Conservation (phyloP, 169 alveolate species). For the Perkinsus chesapeaki region DNA sequence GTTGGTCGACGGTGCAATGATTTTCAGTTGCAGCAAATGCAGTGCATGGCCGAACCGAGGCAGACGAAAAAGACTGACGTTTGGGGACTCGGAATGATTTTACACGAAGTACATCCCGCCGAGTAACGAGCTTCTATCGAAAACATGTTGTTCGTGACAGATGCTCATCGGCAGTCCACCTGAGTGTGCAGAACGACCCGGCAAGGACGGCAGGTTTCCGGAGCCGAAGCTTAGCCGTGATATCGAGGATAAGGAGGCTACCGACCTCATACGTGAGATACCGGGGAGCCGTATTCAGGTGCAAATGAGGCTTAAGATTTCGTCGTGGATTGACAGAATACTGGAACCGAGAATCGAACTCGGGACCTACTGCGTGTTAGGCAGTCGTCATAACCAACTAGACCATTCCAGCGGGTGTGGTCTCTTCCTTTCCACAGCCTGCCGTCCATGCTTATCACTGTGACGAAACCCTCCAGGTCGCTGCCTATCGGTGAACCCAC, state of each 20-base stretch:
- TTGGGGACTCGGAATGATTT: not conserved
- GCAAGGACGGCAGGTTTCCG: not conserved
- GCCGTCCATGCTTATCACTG: not conserved
- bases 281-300: not conserved
- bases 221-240: not conserved
- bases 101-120: not conserved
- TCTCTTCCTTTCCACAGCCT: not conserved
- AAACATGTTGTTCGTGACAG: not conserved
- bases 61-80: not conserved
- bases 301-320: not conserved
- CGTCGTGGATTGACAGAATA: not conserved
- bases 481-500: not conserved
- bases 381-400: not conserved
- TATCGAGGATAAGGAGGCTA: not conserved
- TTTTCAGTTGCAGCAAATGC: not conserved
- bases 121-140: not conserved
- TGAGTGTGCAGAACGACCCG: not conserved
- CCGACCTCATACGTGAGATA: not conserved
- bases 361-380: not conserved
- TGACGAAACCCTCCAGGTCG: no score
- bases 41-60: not conserved
- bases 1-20: not conserved
- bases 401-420: not conserved
- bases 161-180: not conserved
- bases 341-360: not conserved